A percentile compares a stretch with the other conserved stretches of the same genome.
phyloP scores from a whole-genome alignment of 1,284 basidiomycete species.

The Ustilago cynodontis region DNA sequence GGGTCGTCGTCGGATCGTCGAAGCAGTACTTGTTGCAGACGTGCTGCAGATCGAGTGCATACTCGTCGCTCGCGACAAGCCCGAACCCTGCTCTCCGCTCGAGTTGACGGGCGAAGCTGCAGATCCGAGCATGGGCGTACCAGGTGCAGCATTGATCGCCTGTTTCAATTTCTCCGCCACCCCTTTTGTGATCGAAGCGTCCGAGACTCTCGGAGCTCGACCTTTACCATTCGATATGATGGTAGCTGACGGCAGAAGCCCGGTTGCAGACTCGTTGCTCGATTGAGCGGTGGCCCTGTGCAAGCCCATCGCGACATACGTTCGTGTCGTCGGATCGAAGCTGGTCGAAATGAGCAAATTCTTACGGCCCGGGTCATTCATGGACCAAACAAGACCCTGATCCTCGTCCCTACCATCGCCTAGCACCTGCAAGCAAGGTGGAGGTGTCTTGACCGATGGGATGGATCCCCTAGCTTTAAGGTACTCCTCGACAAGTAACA shows the following conservation, averaged over 20 bases:
- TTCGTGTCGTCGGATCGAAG: slow-evolving; percentile 44
- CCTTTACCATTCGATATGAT: slow-evolving; percentile 20
- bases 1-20: slow-evolving; percentile 44
- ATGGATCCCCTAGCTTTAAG: slow-evolving; percentile 66
- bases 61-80: slow-evolving; percentile 51
- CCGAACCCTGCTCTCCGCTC: slow-evolving; percentile 25
- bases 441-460: slow-evolving; percentile 62
- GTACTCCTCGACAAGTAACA: slow-evolving; percentile 67
- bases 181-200: slow-evolving; percentile 51
- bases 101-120: slow-evolving; percentile 34
- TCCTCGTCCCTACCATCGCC: slow-evolving; percentile 66
- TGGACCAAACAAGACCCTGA: slow-evolving; percentile 46
- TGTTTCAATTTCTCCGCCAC: slow-evolving; percentile 43
- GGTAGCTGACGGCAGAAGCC: slow-evolving; percentile 33
- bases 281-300: slow-evolving; percentile 20
- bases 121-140: slow-evolving; percentile 28
- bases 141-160: slow-evolving; percentile 37
- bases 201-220: slow-evolving; percentile 37
- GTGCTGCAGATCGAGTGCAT: slow-evolving; percentile 50
- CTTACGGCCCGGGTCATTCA: slow-evolving; percentile 44
- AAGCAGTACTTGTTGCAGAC: slow-evolving; percentile 21
- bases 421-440: slow-evolving; percentile 58
- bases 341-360: slow-evolving; percentile 45
- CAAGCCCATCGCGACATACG: slow-evolving; percentile 35
- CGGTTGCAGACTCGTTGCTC: background rate